Base-by-base conservation (phyloP, 352 stramenopile species). In the Globisporangium mamillatum region DNA sequence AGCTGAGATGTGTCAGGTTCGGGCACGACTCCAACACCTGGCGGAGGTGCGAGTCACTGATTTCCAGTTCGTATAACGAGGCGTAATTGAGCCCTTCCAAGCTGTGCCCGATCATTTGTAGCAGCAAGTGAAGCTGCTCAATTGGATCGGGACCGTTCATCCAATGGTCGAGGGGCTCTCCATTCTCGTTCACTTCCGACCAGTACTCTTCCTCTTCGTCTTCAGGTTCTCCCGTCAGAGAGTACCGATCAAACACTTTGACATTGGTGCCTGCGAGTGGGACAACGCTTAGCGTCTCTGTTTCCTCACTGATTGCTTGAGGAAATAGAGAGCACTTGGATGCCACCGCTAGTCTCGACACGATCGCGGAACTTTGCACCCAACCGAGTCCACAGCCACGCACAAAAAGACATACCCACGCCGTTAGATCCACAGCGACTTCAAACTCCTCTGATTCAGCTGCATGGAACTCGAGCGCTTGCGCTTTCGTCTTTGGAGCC, bases 351-450 rank as follows among this genome's bases (percentile, higher is more conserved):
- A 63, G 59, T 32, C 69, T 25, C 2, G 63, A 66, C 1, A 53
- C 14, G 34, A 76, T 50, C 1, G 53, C 25, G 0, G 14, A 34
- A 1, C 24, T 34, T 9, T 55, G 66, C 0, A 78, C 72, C 75
- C 78, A 86, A 38, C 34, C 10, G 65, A 78, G 66, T 0, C 78
- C 76, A 44, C 67, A 70, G 8, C 78, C 78, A 27, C 69, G 74
- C n/a, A 78, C 70, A 12, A 86, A 64, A 55, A 86, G 62, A 14
- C 70, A 77, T 1, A 82, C 22, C 60, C 68, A 76, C 44, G 69
- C 68, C 9, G 48, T 63, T 18, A 73, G 22, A 24, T 56, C 54
- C 10, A 76, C 62, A 16, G 77, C 63, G 38, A 80, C 36, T 41
- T 41, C 36, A 16, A 41, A 41, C 36, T 16, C 36, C 36, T 41